Evolutionary conservation across 371 early-diverging fungal species (phyloP).

Genomic region (Mucor saturninus): DNA sequence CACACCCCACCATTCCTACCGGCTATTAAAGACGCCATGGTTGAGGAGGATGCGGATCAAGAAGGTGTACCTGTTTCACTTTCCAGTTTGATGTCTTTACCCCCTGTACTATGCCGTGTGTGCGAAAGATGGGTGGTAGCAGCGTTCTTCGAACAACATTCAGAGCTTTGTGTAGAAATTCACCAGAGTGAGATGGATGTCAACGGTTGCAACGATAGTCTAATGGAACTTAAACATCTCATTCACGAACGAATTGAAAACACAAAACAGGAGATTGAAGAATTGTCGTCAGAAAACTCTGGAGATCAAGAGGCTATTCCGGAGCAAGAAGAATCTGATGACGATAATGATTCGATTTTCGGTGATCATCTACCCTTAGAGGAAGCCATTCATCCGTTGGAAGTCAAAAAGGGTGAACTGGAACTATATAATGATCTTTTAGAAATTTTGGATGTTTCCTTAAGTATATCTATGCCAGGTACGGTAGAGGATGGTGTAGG

Average conservation of each 20-base stretch:
- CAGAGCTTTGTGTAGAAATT: conserved; percentile 72
- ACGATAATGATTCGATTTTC: conserved; percentile 29
- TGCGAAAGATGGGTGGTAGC: conserved; percentile 84
- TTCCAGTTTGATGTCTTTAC: conserved; percentile 34
- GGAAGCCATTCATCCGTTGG: conserved; percentile 27
- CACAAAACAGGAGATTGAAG: conserved; percentile 13
- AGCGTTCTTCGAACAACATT: conserved; percentile 79
- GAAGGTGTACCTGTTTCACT: conserved; percentile 8
- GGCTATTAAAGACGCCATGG: neutral
- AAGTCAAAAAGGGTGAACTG: conserved; percentile 29
- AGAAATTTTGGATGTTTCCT: conserved; percentile 49
- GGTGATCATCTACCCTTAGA: conserved; percentile 34
- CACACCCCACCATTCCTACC: conserved; percentile 25
- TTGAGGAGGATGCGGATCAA: conserved; percentile 7
- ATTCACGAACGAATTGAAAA: conserved; percentile 55
- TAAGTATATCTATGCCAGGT: conserved; percentile 64
- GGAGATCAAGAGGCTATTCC: neutral
- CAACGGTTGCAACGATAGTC: conserved; percentile 70
- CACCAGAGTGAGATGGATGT: conserved; percentile 84
- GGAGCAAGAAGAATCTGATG: conserved; percentile 6
- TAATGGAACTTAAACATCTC: conserved; percentile 63
- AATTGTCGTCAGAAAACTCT: conserved; percentile 1
- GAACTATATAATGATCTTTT: conserved; percentile 41
- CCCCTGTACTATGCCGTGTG: conserved; percentile 74
- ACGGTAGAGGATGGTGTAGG: conserved; percentile 23